Base-by-base conservation (phyloP, 2,329 filamentous ascomycete species). In the Botryotinia convoluta region DNA sequence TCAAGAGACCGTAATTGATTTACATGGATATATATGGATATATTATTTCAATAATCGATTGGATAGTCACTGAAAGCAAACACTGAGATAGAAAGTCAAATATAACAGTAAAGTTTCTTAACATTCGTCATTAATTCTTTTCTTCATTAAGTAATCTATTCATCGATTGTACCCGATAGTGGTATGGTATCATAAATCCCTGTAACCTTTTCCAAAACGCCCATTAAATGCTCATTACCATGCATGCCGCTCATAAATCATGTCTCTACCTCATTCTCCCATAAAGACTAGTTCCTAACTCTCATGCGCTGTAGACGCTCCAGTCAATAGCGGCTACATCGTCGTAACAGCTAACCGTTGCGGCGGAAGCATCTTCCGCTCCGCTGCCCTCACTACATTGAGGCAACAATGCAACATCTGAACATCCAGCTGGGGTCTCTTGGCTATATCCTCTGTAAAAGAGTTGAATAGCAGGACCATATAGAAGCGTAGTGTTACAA, bases 401-500 rank as follows among this genome's bases (percentile, higher is more conserved):
- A 14, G 85, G 83, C 26, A 87, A 75, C 65, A 87, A 78, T 14
- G 77, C 80, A 57, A 87, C 79, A 12, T 82, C 79, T 3, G 81
- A 83, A 74, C 86, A 88, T 4, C 79, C 81, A 60, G 81, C 77
- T 3, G 84, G 84, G 2, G 84, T 76, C 7, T 76, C 59, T 73
- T 73, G 78, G 44, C 57, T 79, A 61, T 83, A 83, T 75, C 83
- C 82, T 72, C 86, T 79, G 39, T 83, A 79, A 71, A 83, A 79
- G 59, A 83, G 83, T 61, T 82, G 77, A 63, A 77, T 68, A 0
- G 75, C 77, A 37, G 77, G 74, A 76, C 86, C 86, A 79, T 86
- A 87, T 2, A 81, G 76, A 4, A 86, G 75, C 5, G 74, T 79
- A 57, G 83, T 82, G 64, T 83, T 80, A 77, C 86, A 88, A 20